A percentile compares a stretch with the other conserved stretches of the same genome.
These are phyloP conservation scores for Paraglomus occultum DNA, from an alignment of 192 early-diverging fungal species.

Conservation along the genomic window DNA sequence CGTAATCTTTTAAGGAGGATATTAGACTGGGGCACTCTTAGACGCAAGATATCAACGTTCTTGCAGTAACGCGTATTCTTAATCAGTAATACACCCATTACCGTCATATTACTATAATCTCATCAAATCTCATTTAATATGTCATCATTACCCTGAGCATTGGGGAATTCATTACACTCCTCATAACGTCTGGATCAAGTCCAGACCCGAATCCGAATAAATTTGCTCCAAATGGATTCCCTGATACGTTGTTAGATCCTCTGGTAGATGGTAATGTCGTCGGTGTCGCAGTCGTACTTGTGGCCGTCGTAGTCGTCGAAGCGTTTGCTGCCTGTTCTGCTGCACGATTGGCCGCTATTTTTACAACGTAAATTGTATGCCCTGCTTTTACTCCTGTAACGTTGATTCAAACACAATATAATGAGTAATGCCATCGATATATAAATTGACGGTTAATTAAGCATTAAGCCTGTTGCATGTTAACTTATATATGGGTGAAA, in stretches of 20 bases:
- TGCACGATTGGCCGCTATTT: constrained; percentile 51
- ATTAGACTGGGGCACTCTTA: too few relatives aligned
- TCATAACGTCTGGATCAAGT: constrained; percentile 33
- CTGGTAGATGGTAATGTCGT: constrained; percentile 7
- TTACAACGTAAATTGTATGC: constrained; percentile 89
- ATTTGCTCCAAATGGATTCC: constrained; percentile 24
- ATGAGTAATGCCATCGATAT: neutral
- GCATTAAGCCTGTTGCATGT: neutral
- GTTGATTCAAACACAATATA: neutral
- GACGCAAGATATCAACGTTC: too few relatives aligned
- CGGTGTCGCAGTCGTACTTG: constrained; percentile 1
- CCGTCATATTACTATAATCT: too few relatives aligned
- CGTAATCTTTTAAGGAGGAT: too few relatives aligned
- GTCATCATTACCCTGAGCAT: constrained; percentile 37
- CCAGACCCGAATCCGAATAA: neutral
- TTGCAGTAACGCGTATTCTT: too few relatives aligned
- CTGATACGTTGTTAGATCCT: neutral
- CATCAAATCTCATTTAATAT: neutral
- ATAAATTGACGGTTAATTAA: neutral
- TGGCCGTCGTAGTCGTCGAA: constrained; percentile 40
- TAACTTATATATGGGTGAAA: neutral
- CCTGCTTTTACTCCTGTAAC: constrained; percentile 69
- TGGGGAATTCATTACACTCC: constrained; percentile 40
- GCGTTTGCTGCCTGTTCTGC: constrained; percentile 40
- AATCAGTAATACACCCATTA: too few relatives aligned